These are phyloP conservation scores for Lactifluus echinatus DNA, from an alignment of 768 basidiomycete genomes.

Conservation along the genomic window DNA sequence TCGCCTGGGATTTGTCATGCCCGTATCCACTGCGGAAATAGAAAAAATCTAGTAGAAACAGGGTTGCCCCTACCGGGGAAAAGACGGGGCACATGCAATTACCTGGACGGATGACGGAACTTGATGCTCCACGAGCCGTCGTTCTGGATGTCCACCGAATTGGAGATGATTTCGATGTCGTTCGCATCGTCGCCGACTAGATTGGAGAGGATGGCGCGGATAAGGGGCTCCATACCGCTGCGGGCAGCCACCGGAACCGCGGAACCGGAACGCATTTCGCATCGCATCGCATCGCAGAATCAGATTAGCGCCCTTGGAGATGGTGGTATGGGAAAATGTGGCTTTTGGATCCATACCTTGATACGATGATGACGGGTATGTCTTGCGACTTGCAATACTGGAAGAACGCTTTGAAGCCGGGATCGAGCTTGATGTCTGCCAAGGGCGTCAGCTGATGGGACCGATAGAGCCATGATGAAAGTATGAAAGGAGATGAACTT, in stretches of 20 bases:
- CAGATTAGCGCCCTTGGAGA: no score
- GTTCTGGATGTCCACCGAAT: conserved; percentile 61
- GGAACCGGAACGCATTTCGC: no score
- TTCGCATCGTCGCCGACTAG: conserved; percentile 67
- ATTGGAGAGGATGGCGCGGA: conserved; percentile 81
- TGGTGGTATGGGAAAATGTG: no score
- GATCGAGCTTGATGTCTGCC: conserved; percentile 79
- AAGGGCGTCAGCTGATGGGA: background rate
- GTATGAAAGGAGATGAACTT: no score
- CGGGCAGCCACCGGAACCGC: no score
- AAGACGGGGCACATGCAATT: conserved; percentile 16
- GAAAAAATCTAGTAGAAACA: background rate
- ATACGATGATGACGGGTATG: conserved; percentile 89
- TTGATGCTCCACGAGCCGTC: conserved; percentile 74
- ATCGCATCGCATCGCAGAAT: no score
- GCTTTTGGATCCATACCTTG: conserved; percentile 45
- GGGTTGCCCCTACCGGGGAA: background rate
- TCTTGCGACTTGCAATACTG: conserved; percentile 71
- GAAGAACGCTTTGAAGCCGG: conserved; percentile 85
- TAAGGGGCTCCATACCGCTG: conserved; percentile 91
- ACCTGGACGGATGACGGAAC: conserved; percentile 87
- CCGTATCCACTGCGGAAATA: conserved; percentile 58
- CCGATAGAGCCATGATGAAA: background rate
- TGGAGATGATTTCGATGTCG: conserved; percentile 88
- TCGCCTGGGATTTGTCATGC: conserved; percentile 95